Evolutionary conservation across 176 grass and related monocot species (phyloP).

Genomic region (Paspalum vaginatum): DNA sequence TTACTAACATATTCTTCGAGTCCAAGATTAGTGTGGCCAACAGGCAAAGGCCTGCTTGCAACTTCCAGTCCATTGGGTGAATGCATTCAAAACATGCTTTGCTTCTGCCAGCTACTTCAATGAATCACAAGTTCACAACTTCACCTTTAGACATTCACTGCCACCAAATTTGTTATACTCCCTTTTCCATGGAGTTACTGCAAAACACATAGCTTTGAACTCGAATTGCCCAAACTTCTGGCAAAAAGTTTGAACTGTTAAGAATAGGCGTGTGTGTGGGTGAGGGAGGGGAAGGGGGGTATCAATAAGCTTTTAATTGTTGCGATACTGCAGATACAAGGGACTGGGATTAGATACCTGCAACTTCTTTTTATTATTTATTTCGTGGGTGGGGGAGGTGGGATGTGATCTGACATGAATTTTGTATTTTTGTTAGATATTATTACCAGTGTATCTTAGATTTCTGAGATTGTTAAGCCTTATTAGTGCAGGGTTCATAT

Average conservation of each 20-base stretch:
- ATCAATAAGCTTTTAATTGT: neutral
- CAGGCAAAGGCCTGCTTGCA: neutral
- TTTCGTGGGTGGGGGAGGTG: neutral
- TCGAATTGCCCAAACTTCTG: neutral
- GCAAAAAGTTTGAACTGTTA: neutral
- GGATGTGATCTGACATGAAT: neutral
- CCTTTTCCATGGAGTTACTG: neutral
- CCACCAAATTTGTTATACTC: neutral
- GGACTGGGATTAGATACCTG: neutral
- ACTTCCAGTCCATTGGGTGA: neutral
- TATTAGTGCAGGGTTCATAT: constrained; percentile 72
- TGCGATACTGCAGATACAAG: neutral
- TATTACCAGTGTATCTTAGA: neutral
- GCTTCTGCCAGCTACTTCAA: neutral
- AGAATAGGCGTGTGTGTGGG: neutral
- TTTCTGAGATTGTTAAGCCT: constrained; percentile 39
- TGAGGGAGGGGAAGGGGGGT: neutral
- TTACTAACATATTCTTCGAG: neutral
- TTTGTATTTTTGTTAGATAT: neutral
- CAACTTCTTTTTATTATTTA: neutral
- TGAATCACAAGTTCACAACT: neutral
- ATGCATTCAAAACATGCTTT: neutral
- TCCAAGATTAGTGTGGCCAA: neutral
- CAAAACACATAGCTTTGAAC: neutral
- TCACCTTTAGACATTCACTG: neutral